Evolutionary conservation across 768 basidiomycete species (phyloP), one percentile per base, ranked within the genome.

Genomic region (Mycena crocata): DNA sequence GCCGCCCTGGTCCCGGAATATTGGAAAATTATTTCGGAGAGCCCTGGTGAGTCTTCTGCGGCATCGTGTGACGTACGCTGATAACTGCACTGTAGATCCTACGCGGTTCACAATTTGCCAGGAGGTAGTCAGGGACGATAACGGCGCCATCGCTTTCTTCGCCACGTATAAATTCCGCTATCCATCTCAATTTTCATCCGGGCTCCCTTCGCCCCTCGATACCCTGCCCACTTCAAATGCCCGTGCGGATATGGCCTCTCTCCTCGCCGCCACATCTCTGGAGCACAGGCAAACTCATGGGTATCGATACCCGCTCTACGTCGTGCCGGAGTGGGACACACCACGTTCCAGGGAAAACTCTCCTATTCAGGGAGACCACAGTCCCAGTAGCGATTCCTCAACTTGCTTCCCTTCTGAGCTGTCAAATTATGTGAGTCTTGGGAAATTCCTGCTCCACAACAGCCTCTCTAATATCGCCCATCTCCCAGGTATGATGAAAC

Each of bases 81-180:
- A 56, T 32, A 32, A 23, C 23, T 15, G 49, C n/a, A 28, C n/a
- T n/a, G 24, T n/a, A 93, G 92, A 93, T 76, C 89, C 90, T 24
- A 87, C 89, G 5, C 77, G 84, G 59, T 93, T 86, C 75, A 87
- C 85, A 2, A 90, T 93, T 72, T 78, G 87, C 45, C 92, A 93
- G 73, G 86, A 90, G 54, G 87, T 93, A 49, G 71, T 80, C 30
- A 78, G 80, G 61, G 78, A 80, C 49, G 74, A 78, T 32, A 69
- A 70, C 30, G 73, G 70, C 15, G 71, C 77, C 1, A 67, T 81
- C 34, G 78, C 88, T 55, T 90, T 89, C 76, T 87, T 86, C 15
- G 88, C 88, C 10, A 81, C 83, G 59, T 90, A 89, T 75, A 85
- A 83, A 70, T 90, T 90, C 78, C 80, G 75, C 32, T 88, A 85